Conservation (phyloP, 164 flowering plant species). For the Macadamia tetraphylla region DNA sequence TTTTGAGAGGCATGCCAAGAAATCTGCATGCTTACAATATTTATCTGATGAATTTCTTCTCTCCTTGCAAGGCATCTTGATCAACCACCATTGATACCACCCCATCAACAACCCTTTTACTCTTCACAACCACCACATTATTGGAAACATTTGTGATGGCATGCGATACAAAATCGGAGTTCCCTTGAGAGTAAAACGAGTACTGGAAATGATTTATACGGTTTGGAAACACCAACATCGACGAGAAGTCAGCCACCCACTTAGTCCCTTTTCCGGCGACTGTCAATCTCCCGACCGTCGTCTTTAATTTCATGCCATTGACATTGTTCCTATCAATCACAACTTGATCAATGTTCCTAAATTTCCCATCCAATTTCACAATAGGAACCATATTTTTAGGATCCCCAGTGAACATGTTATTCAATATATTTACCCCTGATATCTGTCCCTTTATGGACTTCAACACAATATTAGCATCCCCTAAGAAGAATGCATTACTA, state of each 20-base stretch:
- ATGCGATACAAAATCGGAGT: conserved; percentile 17
- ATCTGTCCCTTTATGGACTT: conserved; percentile 38
- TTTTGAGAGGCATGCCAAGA: too few relatives aligned
- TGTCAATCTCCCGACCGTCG: conserved; percentile 35
- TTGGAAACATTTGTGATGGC: conserved; percentile 37
- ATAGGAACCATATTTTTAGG: conserved; percentile 19
- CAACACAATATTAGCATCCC: conserved; percentile 43
- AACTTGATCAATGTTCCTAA: conserved; percentile 40
- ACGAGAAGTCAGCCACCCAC: conserved; percentile 46
- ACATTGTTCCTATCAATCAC: conserved; percentile 44
- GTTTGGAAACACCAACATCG: conserved; percentile 39
- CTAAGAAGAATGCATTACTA: conserved; percentile 43
- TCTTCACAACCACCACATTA: conserved; percentile 47
- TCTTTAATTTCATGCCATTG: conserved; percentile 41
- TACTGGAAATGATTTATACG: conserved; percentile 40
- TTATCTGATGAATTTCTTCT: conserved; percentile 7
- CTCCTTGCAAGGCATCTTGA: conserved; percentile 30
- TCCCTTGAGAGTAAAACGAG: conserved; percentile 30
- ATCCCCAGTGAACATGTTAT: conserved; percentile 45
- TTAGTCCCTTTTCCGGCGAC: conserved; percentile 39
- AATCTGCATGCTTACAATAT: not conserved
- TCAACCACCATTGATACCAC: conserved; percentile 39
- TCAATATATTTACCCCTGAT: conserved; percentile 38
- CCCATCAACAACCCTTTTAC: conserved; percentile 26
- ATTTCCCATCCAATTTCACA: conserved; percentile 33